A percentile compares a stretch with the other conserved stretches of the same genome.
Evolutionary conservation across 257 asterid species (phyloP).

Genomic region (Nicotiana tabacum): DNA sequence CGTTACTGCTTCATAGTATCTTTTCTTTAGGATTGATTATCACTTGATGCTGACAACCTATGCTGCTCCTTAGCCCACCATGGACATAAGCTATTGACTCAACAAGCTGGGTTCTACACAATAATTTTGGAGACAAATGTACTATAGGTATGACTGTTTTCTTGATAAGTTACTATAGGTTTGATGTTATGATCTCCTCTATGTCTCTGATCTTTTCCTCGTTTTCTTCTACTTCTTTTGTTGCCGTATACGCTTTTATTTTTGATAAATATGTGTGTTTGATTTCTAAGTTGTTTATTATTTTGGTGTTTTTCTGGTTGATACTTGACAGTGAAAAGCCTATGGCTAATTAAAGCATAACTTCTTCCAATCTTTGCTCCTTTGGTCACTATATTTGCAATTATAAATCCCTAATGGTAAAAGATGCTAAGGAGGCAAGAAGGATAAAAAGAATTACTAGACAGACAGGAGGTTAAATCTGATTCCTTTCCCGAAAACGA

Average conservation of each 20-base stretch:
- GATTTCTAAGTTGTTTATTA: neutral
- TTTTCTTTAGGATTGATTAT: neutral
- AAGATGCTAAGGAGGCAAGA: neutral
- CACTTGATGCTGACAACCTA: neutral
- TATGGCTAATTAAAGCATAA: neutral
- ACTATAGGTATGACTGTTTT: neutral
- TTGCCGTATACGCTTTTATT: neutral
- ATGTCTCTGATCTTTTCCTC: neutral
- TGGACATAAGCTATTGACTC: neutral
- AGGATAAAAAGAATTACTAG: neutral
- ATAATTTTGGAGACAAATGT: neutral
- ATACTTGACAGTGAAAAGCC: neutral
- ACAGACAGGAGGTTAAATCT: neutral
- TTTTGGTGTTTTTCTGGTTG: neutral
- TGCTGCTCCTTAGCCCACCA: neutral
- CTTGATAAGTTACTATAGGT: neutral
- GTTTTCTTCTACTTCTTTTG: neutral
- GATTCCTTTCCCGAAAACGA: too few species aligned
- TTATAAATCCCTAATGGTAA: neutral
- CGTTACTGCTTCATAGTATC: constrained; percentile 19
- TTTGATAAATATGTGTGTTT: neutral
- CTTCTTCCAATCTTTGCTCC: neutral
- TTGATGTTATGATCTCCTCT: neutral
- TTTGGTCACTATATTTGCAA: neutral
- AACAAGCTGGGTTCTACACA: neutral